Percentiles rank a stretch among this genome's conserved stretches.
phyloP scores from a whole-genome alignment of 1,284 basidiomycete genomes.

The Thecaphora thlaspeos region DNA sequence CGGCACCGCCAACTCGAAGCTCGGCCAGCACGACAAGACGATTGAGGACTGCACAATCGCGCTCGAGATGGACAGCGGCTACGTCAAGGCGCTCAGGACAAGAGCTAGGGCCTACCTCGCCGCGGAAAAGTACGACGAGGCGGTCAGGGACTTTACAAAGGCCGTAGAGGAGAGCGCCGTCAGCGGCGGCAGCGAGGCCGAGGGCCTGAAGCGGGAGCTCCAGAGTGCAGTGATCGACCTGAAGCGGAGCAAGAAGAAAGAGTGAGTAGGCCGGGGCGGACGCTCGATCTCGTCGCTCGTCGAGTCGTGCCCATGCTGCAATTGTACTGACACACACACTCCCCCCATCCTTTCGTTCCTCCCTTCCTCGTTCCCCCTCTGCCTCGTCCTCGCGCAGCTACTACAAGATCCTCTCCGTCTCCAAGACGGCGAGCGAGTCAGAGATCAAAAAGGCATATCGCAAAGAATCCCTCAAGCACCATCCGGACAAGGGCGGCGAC shows the following conservation, averaged over 20 bases:
- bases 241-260: slow-evolving; percentile 54
- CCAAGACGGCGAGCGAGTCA: slow-evolving; percentile 73
- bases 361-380: not conserved
- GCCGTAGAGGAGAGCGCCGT: slow-evolving; percentile 67
- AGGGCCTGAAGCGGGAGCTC: slow-evolving; percentile 66
- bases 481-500: slow-evolving; percentile 57
- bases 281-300: too few species aligned
- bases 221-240: slow-evolving; percentile 48
- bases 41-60: slow-evolving; percentile 71
- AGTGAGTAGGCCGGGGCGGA: slow-evolving; percentile 7
- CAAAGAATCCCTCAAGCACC: slow-evolving; percentile 53
- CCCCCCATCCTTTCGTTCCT: not conserved
- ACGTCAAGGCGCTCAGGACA: slow-evolving; percentile 81
- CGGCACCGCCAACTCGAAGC: slow-evolving; percentile 74
- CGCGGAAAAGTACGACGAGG: slow-evolving; percentile 71
- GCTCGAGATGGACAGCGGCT: slow-evolving; percentile 66
- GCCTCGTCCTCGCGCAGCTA: slow-evolving; percentile 60
- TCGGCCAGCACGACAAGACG: slow-evolving; percentile 68
- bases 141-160: slow-evolving; percentile 73
- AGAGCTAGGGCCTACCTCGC: slow-evolving; percentile 75
- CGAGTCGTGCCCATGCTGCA: not conserved
- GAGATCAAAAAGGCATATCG: slow-evolving; percentile 69
- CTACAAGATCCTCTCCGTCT: slow-evolving; percentile 76
- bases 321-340: not conserved
- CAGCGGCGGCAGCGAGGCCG: slow-evolving; percentile 62